Evolutionary conservation across 2,329 filamentous ascomycete species (phyloP).

Genomic region (Teratosphaeria epicoccoides): DNA sequence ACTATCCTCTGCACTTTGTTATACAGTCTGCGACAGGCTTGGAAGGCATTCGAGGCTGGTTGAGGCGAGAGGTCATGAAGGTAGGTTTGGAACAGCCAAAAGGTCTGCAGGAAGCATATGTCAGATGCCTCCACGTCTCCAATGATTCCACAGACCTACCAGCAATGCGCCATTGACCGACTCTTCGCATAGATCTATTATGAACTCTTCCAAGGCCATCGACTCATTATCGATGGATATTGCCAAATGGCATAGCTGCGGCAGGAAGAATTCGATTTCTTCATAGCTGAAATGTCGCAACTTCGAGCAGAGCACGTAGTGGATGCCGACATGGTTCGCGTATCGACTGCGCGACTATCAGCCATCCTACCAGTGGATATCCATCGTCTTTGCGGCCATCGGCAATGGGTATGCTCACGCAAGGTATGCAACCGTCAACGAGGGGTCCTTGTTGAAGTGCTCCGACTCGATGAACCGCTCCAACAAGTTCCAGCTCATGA

Average conservation of each 20-base stretch:
- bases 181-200: slow-evolving; percentile 76
- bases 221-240: slow-evolving; percentile 85
- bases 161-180: slow-evolving; percentile 74
- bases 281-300: slow-evolving; percentile 80
- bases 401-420: slow-evolving; percentile 49
- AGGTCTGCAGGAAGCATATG: slow-evolving; percentile 48
- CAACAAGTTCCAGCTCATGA: slow-evolving; percentile 67
- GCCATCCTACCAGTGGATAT: not conserved
- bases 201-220: slow-evolving; percentile 81
- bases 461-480: slow-evolving; percentile 87
- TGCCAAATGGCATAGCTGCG: slow-evolving; percentile 74
- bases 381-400: not conserved
- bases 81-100: slow-evolving; percentile 85
- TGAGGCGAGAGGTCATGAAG: slow-evolving; percentile 68
- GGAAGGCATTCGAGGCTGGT: slow-evolving; percentile 66
- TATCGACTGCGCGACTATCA: slow-evolving; percentile 53
- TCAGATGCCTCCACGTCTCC: slow-evolving; percentile 9
- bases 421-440: slow-evolving; percentile 78
- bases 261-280: slow-evolving; percentile 87
- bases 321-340: slow-evolving; percentile 80
- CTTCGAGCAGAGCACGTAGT: slow-evolving; percentile 82
- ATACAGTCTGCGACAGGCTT: slow-evolving; percentile 72
- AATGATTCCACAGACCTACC: slow-evolving; percentile 39
- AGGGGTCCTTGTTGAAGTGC: slow-evolving; percentile 85
- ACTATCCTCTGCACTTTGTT: slow-evolving; percentile 84